phyloP scores from a whole-genome alignment of 2,329 filamentous ascomycete genomes.

The Colletotrichum euphorbiae region DNA sequence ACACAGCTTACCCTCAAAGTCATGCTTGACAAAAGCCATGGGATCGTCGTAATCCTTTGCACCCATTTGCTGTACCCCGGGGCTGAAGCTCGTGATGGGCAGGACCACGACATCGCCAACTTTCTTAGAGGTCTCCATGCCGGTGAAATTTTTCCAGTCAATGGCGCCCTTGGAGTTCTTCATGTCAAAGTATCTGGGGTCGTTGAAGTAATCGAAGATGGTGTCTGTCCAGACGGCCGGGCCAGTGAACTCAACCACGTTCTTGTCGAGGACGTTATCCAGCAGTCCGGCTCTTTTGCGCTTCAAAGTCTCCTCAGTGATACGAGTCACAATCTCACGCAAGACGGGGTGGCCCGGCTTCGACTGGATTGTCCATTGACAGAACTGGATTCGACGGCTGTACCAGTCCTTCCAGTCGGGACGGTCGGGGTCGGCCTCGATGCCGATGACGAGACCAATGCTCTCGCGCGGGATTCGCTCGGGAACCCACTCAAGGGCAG shows the following conservation, averaged over 20 bases:
- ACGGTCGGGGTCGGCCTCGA: slow-evolving; percentile 95
- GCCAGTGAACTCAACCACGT: slow-evolving; percentile 93
- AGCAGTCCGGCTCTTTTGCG: slow-evolving; percentile 77
- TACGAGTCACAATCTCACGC: slow-evolving; percentile 85
- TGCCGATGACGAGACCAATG: slow-evolving; percentile 90
- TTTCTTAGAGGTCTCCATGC: slow-evolving; percentile 84
- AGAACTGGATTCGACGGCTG: slow-evolving; percentile 95
- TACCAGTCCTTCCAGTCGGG: slow-evolving; percentile 97
- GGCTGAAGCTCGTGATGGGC: slow-evolving; percentile 97
- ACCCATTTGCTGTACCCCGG: slow-evolving; percentile 93
- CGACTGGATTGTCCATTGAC: slow-evolving; percentile 97
- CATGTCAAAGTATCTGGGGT: slow-evolving; percentile 89
- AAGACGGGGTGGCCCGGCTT: slow-evolving; percentile 95
- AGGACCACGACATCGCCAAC: slow-evolving; percentile 94
- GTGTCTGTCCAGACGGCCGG: slow-evolving; percentile 94
- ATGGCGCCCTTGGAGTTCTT: slow-evolving; percentile 76
- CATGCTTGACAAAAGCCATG: slow-evolving; percentile 97
- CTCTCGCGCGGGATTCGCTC: slow-evolving; percentile 78
- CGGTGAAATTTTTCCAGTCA: slow-evolving; percentile 89
- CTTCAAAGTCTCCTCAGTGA: slow-evolving; percentile 83
- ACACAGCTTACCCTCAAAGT: slow-evolving; percentile 82
- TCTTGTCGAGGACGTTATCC: slow-evolving; percentile 68
- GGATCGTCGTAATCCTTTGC: slow-evolving; percentile 89
- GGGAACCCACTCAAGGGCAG: slow-evolving; percentile 90
- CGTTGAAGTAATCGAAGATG: slow-evolving; percentile 94